Base-by-base conservation (phyloP, 768 basidiomycete species). In the Lactarius psammicola region DNA sequence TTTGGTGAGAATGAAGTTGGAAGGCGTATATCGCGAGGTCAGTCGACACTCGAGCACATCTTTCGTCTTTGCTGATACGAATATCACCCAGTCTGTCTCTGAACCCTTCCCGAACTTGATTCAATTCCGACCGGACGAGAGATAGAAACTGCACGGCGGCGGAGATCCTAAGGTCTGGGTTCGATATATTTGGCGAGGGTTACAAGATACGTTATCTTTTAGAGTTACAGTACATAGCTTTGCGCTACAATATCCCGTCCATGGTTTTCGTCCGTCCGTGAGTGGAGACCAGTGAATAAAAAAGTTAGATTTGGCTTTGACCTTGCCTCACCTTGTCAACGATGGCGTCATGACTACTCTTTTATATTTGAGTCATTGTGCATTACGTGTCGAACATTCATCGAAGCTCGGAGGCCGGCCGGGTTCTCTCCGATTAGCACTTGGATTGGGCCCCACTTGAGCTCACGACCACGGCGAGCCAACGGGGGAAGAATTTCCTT, bases 1-100 rank as follows among this genome's bases (percentile, higher is more conserved):
- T 70, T 72, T 86, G 44, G 75, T 86, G 79, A 78, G 83, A 30
- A 86, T 86, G 85, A 78, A 84, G 28, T 76, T 85, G 74, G 78
- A 80, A 53, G 82, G 82, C 60, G 79, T 82, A 46, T 85, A 85
- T 66, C 80, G 84, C 55, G 82, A 84, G 73, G 85, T 84, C 72
- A 72, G 79, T 75, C 30, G 20, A 30, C n/a, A 13, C 36, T 4
- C 36, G 15, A 17, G n/a, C n/a, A n/a, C 15, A n/a, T 36, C 34
- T 8, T 28, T 6, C 49, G 40, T 36, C 51, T 55, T 18, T 13
- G 10, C 67, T 31, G 36, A 40, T 53, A 54, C 64, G 18, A 49
- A 36, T 56, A 49, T 62, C 28, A 62, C 53, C 17, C 57, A 86
- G 84, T 81, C 82, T 76, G 80, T 85, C 8, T 83, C 82, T 72